phyloP scores from a whole-genome alignment of 257 asterid genomes.

The Schizonepeta tenuifolia region DNA sequence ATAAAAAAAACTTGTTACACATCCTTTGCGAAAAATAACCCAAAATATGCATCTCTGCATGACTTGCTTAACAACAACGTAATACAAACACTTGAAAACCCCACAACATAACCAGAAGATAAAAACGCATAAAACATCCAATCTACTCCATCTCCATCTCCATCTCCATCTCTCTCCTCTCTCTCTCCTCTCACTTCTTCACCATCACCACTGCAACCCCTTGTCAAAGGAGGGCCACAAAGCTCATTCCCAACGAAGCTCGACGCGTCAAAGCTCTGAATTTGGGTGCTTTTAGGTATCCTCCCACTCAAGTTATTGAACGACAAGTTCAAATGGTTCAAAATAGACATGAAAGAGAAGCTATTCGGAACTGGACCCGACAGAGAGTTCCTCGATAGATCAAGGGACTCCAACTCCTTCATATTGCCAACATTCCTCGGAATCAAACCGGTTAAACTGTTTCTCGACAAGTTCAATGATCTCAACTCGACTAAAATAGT shows the following conservation, averaged over 20 bases:
- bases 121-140: conserved; percentile 16
- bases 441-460: conserved; percentile 31
- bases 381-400: conserved; percentile 32
- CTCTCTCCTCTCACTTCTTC: background rate
- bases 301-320: conserved; percentile 28
- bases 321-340: conserved; percentile 28
- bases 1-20: no score
- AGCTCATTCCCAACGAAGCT: conserved; percentile 28
- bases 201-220: background rate
- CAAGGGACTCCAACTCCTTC: conserved; percentile 36
- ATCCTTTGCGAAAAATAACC: no score
- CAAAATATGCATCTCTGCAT: conserved; percentile 30
- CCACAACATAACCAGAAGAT: conserved; percentile 22
- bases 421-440: conserved; percentile 27
- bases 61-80: background rate
- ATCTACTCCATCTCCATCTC: background rate
- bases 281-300: conserved; percentile 28
- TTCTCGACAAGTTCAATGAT: conserved; percentile 37
- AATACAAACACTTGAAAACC: conserved; percentile 17
- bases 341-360: background rate
- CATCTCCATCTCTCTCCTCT: background rate
- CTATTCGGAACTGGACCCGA: conserved; percentile 34
- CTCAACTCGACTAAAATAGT: conserved; percentile 22
- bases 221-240: conserved; percentile 33
- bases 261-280: background rate